Evolutionary conservation across 164 flowering plant genomes (phyloP).

Genomic region (Stephania yunnanensis): DNA sequence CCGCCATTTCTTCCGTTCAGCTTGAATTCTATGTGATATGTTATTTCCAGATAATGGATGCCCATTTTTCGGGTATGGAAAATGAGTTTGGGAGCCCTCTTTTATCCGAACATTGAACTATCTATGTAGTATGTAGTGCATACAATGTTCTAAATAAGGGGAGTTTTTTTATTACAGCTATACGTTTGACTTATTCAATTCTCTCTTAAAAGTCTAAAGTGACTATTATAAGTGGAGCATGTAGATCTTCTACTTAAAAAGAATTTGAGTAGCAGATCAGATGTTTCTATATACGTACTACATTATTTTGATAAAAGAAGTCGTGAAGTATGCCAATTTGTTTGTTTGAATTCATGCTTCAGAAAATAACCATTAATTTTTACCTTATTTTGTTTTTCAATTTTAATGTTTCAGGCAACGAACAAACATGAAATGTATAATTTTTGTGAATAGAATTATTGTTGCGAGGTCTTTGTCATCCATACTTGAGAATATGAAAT

Average conservation of each 20-base stretch:
- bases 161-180: too few species aligned
- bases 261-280: too few species aligned
- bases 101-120: too few species aligned
- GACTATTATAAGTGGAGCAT: background rate
- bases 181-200: too few species aligned
- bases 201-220: too few species aligned
- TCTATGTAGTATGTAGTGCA: too few species aligned
- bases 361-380: background rate
- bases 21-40: too few species aligned
- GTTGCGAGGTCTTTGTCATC: constrained; percentile 69
- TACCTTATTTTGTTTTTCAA: background rate
- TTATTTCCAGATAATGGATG: too few species aligned
- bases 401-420: constrained; percentile 46
- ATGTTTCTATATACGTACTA: background rate
- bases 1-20: too few species aligned
- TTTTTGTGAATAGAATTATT: constrained; percentile 85
- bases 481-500: constrained; percentile 50
- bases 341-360: background rate
- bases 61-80: too few species aligned
- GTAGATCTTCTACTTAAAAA: background rate
- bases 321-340: background rate
- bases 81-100: too few species aligned
- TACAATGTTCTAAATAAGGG: too few species aligned
- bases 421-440: constrained; percentile 75
- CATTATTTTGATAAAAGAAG: background rate